Evolutionary conservation across 2,329 filamentous ascomycete genomes (phyloP).

Genomic region (Trichoderma guizhouense): DNA sequence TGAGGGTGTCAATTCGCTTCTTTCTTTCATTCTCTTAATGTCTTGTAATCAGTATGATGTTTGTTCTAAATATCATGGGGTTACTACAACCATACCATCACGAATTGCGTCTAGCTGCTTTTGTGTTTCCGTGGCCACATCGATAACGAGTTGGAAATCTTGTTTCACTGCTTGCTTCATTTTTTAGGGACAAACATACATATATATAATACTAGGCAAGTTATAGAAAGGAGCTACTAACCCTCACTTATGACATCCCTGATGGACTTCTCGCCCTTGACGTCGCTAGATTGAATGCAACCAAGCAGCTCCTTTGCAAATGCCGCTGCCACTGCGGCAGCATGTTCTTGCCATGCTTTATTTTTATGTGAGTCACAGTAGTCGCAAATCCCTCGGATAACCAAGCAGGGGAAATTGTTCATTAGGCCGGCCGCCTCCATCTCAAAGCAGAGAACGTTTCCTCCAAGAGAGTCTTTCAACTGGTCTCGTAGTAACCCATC

Average conservation of each 20-base stretch:
- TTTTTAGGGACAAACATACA: too few species aligned
- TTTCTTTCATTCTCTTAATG: neutral
- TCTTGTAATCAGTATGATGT: too few species aligned
- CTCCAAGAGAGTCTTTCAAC: neutral
- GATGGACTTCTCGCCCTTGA: neutral
- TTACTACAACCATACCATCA: neutral
- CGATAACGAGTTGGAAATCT: too few species aligned
- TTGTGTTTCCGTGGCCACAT: too few species aligned
- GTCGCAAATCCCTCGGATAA: conserved; percentile 20
- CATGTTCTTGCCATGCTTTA: conserved; percentile 4
- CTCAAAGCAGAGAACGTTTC: conserved; percentile 14
- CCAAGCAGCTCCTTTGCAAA: neutral
- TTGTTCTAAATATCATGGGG: too few species aligned
- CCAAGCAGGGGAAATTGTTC: conserved; percentile 10
- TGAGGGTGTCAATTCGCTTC: neutral
- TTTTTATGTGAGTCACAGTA: conserved; percentile 17
- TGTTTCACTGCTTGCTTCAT: too few species aligned
- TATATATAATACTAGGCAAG: too few species aligned
- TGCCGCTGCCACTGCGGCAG: neutral
- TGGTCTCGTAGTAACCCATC: conserved; percentile 18
- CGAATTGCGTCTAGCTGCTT: neutral
- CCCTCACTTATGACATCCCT: neutral
- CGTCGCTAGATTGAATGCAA: neutral
- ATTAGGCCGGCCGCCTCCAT: conserved; percentile 18
- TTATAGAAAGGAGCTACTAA: neutral